Evolutionary conservation across 2,329 filamentous ascomycete genomes (phyloP).

Genomic region (Fusarium sp.): DNA sequence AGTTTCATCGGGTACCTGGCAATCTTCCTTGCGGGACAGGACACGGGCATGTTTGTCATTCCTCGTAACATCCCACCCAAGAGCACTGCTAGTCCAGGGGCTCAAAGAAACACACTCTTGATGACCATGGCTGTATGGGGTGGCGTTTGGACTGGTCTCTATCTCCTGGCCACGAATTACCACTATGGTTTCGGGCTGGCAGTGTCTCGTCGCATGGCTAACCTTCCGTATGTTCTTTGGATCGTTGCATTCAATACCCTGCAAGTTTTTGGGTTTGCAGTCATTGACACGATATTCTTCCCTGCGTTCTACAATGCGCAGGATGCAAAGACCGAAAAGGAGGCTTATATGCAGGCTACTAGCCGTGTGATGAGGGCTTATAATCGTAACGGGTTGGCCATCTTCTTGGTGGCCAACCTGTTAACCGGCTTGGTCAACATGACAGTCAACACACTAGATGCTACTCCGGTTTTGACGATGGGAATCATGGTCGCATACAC

Average conservation of each 20-base stretch:
- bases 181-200: slow-evolving; percentile 77
- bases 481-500: slow-evolving; percentile 81
- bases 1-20: slow-evolving; percentile 94
- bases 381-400: slow-evolving; percentile 86
- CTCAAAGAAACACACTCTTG: slow-evolving; percentile 70
- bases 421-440: slow-evolving; percentile 92
- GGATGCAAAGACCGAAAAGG: slow-evolving; percentile 69
- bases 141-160: slow-evolving; percentile 76
- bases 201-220: slow-evolving; percentile 91
- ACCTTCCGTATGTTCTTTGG: slow-evolving; percentile 94
- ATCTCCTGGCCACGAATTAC: slow-evolving; percentile 76
- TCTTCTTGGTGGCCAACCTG: slow-evolving; percentile 91
- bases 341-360: slow-evolving; percentile 77
- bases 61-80: slow-evolving; percentile 67
- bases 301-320: slow-evolving; percentile 74
- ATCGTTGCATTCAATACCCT: slow-evolving; percentile 89
- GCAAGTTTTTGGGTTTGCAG: slow-evolving; percentile 84
- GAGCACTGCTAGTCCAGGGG: slow-evolving; percentile 57
- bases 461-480: slow-evolving; percentile 75
- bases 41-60: slow-evolving; percentile 83
- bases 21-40: slow-evolving; percentile 92
- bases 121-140: slow-evolving; percentile 75
- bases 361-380: slow-evolving; percentile 85
- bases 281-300: slow-evolving; percentile 84
- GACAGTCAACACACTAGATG: slow-evolving; percentile 84